Conservation (phyloP, 2,329 filamentous ascomycete genomes). For the Periconia macrospinosa region DNA sequence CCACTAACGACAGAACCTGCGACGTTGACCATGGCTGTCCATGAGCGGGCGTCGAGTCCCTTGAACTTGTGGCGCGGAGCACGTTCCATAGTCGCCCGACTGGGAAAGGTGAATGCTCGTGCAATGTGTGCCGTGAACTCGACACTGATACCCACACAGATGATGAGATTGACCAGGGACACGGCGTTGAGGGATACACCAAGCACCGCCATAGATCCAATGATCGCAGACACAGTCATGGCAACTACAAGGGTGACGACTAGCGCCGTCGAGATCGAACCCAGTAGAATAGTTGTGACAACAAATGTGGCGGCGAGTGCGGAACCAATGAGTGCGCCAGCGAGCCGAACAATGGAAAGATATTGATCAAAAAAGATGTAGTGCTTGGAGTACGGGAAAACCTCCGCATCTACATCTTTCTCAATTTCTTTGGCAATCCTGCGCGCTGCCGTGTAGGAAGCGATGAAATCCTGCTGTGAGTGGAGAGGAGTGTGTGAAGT, state of each 20-base stretch:
- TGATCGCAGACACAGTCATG: constrained; percentile 93
- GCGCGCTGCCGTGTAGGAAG: constrained; percentile 83
- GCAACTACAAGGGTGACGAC: constrained; percentile 84
- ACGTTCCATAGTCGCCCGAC: constrained; percentile 76
- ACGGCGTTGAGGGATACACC: constrained; percentile 92
- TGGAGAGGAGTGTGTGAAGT: constrained; percentile 85
- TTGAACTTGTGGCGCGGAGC: constrained; percentile 73
- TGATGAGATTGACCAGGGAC: constrained; percentile 92
- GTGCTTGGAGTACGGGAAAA: constrained; percentile 96
- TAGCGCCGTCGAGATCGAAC: constrained; percentile 77
- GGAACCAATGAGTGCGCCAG: constrained; percentile 76
- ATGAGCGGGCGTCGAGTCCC: constrained; percentile 81
- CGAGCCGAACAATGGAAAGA: constrained; percentile 77
- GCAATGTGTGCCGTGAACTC: constrained; percentile 98
- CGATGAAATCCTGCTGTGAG: constrained; percentile 90
- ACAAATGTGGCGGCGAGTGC: constrained; percentile 84
- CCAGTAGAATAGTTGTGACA: constrained; percentile 78
- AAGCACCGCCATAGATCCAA: constrained; percentile 89
- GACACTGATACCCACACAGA: constrained; percentile 93
- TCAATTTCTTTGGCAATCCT: constrained; percentile 81
- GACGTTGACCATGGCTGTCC: constrained; percentile 92
- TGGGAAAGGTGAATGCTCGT: constrained; percentile 93
- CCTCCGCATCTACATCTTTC: constrained; percentile 70
- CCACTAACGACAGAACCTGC: constrained; percentile 93
- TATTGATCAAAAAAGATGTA: constrained; percentile 99